phyloP scores from a whole-genome alignment of 192 early-diverging fungal species.

The Mortierella claussenii region DNA sequence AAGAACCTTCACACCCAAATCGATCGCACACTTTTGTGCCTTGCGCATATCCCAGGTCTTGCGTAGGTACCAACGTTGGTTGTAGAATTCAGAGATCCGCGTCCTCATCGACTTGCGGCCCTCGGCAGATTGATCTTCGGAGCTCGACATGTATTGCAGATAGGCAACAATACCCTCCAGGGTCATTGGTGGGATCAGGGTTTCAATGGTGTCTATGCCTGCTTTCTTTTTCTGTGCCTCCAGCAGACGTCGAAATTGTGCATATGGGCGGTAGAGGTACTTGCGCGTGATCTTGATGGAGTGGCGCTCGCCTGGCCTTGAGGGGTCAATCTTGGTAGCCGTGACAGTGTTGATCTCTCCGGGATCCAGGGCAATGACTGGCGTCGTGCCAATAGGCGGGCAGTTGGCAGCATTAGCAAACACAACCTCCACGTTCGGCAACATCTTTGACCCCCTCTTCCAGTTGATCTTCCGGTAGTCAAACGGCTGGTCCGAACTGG shows the following conservation, averaged over 20 bases:
- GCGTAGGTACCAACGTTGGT: background rate
- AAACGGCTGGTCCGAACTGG: too few relatives aligned
- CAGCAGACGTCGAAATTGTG: background rate
- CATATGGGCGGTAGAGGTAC: background rate
- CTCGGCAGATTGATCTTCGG: background rate
- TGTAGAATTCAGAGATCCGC: too few relatives aligned
- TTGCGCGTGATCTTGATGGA: background rate
- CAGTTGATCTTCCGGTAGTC: too few relatives aligned
- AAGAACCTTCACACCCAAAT: too few relatives aligned
- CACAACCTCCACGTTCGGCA: background rate
- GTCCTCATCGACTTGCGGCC: background rate
- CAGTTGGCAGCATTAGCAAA: background rate
- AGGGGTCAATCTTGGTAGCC: background rate
- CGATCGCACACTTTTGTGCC: background rate
- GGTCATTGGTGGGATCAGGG: background rate
- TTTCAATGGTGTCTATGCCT: too few relatives aligned
- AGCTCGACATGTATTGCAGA: background rate
- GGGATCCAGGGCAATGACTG: background rate
- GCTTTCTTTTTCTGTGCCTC: background rate
- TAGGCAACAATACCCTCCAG: background rate
- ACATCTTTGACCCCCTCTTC: background rate
- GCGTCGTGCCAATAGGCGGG: background rate
- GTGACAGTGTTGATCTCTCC: slow-evolving; percentile 1
- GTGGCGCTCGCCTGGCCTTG: background rate
- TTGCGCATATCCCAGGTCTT: background rate